Conservation (phyloP, 1,139 yeast genomes). For the Blastobotrys persicus region DNA sequence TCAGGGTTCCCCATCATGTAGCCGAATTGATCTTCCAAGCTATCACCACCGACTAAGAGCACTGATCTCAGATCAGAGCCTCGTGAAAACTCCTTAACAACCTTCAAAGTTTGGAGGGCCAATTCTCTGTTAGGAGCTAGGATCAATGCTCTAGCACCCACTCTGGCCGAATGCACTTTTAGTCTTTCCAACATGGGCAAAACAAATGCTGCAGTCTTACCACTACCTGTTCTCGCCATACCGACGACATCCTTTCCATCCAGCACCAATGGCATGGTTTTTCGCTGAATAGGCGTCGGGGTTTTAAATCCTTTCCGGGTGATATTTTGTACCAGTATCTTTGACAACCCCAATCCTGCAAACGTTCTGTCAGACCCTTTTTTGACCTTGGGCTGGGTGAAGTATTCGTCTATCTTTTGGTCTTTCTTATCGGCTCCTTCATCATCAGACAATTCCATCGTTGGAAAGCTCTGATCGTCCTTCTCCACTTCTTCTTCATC, state of each 20-base stretch:
- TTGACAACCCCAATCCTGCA: slow-evolving; percentile 86
- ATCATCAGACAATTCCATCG: slow-evolving; percentile 65
- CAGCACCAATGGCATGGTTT: slow-evolving; percentile 85
- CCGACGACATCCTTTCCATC: slow-evolving; percentile 94
- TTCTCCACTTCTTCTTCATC: slow-evolving; percentile 42
- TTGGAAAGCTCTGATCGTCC: slow-evolving; percentile 50
- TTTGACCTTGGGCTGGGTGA: slow-evolving; percentile 61
- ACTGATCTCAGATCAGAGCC: slow-evolving; percentile 83
- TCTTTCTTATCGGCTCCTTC: slow-evolving; percentile 44
- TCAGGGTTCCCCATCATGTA: slow-evolving; percentile 95
- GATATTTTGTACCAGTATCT: slow-evolving; percentile 65
- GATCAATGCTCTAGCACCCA: slow-evolving; percentile 86
- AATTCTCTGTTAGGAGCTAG: slow-evolving; percentile 92
- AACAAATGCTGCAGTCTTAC: slow-evolving; percentile 98
- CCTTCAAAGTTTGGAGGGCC: slow-evolving; percentile 88
- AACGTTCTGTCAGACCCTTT: slow-evolving; percentile 63
- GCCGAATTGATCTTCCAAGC: slow-evolving; percentile 91
- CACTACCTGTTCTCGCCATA: slow-evolving; percentile 99
- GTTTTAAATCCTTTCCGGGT: slow-evolving; percentile 84
- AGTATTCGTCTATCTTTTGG: slow-evolving; percentile 49
- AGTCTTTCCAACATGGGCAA: slow-evolving; percentile 86
- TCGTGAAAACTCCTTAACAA: slow-evolving; percentile 79
- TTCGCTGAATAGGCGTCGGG: slow-evolving; percentile 97
- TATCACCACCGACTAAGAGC: slow-evolving; percentile 93
- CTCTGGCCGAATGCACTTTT: slow-evolving; percentile 78